Conservation (phyloP, 441 rosid genomes). For the Aleurites moluccanus region DNA sequence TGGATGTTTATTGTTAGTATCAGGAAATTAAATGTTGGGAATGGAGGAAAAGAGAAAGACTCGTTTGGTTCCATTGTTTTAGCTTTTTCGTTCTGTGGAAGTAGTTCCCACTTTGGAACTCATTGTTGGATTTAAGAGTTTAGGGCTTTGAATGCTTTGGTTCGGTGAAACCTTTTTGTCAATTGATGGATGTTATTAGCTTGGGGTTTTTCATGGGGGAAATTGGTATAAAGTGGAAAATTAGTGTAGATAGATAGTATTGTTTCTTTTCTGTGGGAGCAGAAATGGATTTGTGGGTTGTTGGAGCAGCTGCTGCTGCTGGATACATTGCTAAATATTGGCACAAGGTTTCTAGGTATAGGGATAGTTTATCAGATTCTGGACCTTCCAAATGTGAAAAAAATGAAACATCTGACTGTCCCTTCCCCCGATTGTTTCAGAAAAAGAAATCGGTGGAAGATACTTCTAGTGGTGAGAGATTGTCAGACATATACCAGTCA, state of each 20-base stretch:
- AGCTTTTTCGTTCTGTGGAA: background rate
- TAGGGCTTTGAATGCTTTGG: conserved; percentile 2
- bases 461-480: conserved; percentile 27
- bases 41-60: conserved; percentile 10
- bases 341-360: conserved; percentile 39
- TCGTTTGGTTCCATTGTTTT: background rate
- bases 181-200: conserved; percentile 28
- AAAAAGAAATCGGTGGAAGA: conserved; percentile 37
- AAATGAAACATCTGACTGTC: conserved; percentile 31
- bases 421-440: conserved; percentile 22
- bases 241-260: conserved; percentile 27
- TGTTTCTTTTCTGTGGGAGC: conserved; percentile 1
- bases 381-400: conserved; percentile 33
- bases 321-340: conserved; percentile 60
- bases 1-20: conserved; percentile 7
- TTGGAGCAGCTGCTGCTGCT: conserved; percentile 74
- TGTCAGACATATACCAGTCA: conserved; percentile 11
- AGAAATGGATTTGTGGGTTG: conserved; percentile 67
- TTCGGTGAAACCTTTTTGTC: background rate
- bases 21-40: background rate
- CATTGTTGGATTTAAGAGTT: background rate
- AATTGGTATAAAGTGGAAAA: conserved; percentile 21
- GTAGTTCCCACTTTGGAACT: background rate
- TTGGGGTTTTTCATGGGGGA: conserved; percentile 26
- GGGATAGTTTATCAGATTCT: conserved; percentile 30